These are phyloP conservation scores for Boletus pseudo-olivaceus DNA, from an alignment of 768 basidiomycete genomes.

Conservation along the genomic window DNA sequence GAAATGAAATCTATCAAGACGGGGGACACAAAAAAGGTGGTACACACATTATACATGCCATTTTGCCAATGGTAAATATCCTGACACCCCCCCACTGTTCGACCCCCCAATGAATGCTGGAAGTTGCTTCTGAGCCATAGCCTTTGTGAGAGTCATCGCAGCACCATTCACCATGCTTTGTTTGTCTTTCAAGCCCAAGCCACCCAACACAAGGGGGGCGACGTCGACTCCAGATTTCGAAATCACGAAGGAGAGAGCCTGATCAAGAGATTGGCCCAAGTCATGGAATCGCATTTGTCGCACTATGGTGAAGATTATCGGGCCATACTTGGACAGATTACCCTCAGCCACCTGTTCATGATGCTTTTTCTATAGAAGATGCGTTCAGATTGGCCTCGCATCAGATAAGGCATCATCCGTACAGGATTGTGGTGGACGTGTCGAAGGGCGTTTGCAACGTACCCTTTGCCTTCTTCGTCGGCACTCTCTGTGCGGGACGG, in stretches of 20 bases:
- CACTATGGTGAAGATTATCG: slow-evolving; percentile 13
- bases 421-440: slow-evolving; percentile 25
- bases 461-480: no score
- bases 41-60: slow-evolving; percentile 37
- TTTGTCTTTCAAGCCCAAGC: slow-evolving; percentile 49
- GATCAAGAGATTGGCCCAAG: slow-evolving; percentile 1
- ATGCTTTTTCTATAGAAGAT: slow-evolving; percentile 12
- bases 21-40: no score
- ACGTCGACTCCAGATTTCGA: slow-evolving; percentile 32
- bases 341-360: slow-evolving; percentile 8
- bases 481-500: no score
- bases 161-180: slow-evolving; percentile 85
- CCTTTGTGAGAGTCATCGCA: slow-evolving; percentile 82
- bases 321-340: slow-evolving; percentile 17
- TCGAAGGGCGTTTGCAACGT: slow-evolving; percentile 7
- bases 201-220: slow-evolving; percentile 26
- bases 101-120: slow-evolving; percentile 47
- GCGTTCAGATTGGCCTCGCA: background rate
- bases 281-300: background rate
- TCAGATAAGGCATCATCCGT: background rate
- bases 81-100: slow-evolving; percentile 65
- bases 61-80: slow-evolving; percentile 42
- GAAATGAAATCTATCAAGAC: no score
- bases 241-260: slow-evolving; percentile 16
- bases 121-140: slow-evolving; percentile 64